phyloP scores from a whole-genome alignment of 2,329 filamentous ascomycete genomes.

The Teratosphaeria zuluensis region DNA sequence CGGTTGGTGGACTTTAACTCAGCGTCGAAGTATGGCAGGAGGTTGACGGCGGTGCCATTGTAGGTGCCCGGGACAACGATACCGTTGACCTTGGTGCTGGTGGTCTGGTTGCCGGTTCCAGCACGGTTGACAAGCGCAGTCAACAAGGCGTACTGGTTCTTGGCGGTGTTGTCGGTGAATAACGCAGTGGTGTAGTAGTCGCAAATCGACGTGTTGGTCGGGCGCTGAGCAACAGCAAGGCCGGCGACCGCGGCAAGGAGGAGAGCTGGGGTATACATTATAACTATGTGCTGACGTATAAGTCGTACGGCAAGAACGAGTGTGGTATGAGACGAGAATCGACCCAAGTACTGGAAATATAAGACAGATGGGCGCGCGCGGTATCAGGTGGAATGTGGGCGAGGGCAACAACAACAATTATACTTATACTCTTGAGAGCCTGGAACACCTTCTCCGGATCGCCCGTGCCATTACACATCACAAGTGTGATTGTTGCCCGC shows the following conservation, averaged over 20 bases:
- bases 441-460: neutral
- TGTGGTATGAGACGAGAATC: neutral
- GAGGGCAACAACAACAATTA: neutral
- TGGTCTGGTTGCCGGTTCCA: conserved; percentile 50
- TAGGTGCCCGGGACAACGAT: conserved; percentile 44
- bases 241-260: neutral
- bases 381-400: neutral
- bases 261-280: neutral
- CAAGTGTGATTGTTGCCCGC: neutral
- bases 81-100: conserved; percentile 43
- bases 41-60: conserved; percentile 44
- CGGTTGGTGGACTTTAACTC: conserved; percentile 45
- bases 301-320: neutral
- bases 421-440: neutral
- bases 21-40: conserved; percentile 53
- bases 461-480: neutral
- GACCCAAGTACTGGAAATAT: neutral
- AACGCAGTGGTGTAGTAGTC: conserved; percentile 56
- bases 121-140: conserved; percentile 53
- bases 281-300: neutral
- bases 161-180: conserved; percentile 49
- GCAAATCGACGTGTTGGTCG: conserved; percentile 43
- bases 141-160: conserved; percentile 48
- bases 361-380: neutral
- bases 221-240: conserved; percentile 1